Evolutionary conservation across 257 asterid genomes (phyloP), one percentile per base, ranked within the genome.

Genomic region (Agastache rugosa): DNA sequence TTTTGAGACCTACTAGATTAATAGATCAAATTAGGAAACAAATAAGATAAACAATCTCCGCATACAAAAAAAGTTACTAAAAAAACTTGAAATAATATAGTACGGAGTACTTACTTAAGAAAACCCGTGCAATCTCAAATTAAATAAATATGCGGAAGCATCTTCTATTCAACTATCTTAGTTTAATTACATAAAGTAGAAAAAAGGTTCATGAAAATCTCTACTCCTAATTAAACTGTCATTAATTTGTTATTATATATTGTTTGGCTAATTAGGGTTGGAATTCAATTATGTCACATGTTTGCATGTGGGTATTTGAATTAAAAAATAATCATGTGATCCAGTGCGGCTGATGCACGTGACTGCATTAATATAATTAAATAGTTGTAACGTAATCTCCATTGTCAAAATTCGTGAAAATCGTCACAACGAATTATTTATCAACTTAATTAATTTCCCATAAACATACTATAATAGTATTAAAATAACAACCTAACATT

Each of bases 231-330:
- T 44, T 50, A 47, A 70, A 50, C 15, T 29, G 45, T 44, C 54
- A 37, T 53, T 50, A 34, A 35, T 37, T 44, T 10, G 11, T 35
- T 45, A 67, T 47, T 35, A 27, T 25, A 19, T 7, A 22, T 67
- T 67, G 68, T 53, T 53, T 44, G 71, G 71, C 37, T 69, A 69
- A 47, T 69, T 73, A 51, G 29, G 35, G 71, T 55, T 76, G 63
- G 75, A 41, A n/a, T 56, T 76, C 66, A 82, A 78, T 78, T 75
- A 71, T 29, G 58, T 69, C 91, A 87, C 91, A 74, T 90, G 90
- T 62, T 55, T 60, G 79, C 90, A 87, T 80, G 90, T 84, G 91
- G 73, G 42, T 66, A 73, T 31, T 73, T 17, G 51, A 9, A 64
- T 70, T 55, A 69, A 80, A 68, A 72, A 78, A 77, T 85, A 39